phyloP scores from a whole-genome alignment of 192 early-diverging fungal species.

The Coemansia biformis region DNA sequence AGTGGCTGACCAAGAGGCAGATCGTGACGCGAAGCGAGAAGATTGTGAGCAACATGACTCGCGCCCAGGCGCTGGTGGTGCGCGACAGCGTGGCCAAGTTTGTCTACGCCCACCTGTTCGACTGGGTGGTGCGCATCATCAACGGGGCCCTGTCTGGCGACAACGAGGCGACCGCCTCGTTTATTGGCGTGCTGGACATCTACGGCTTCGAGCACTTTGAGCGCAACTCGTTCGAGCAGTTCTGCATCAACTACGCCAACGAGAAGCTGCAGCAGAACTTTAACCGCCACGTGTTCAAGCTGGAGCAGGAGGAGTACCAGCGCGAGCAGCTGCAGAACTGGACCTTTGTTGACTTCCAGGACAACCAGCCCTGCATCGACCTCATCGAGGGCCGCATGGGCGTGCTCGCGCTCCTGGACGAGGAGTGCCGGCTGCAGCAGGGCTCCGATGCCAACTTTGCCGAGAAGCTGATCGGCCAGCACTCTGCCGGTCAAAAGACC shows the following conservation, averaged over 20 bases:
- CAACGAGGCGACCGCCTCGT: conserved; percentile 47
- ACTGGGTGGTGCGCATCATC: conserved; percentile 90
- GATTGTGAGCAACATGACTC: conserved; percentile 75
- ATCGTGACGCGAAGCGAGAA: conserved; percentile 87
- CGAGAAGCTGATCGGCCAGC: conserved; percentile 85
- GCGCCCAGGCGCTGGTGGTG: conserved; percentile 67
- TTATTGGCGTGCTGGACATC: conserved; percentile 99
- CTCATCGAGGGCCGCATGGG: conserved; percentile 95
- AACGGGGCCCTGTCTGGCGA: conserved; percentile 67
- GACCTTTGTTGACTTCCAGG: conserved; percentile 98
- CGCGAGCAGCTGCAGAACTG: conserved; percentile 88
- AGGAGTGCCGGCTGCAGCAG: conserved; percentile 82
- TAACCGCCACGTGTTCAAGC: conserved; percentile 97
- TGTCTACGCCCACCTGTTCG: conserved; percentile 92
- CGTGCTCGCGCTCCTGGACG: conserved; percentile 92
- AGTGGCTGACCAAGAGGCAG: conserved; percentile 94
- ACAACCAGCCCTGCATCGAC: conserved; percentile 98
- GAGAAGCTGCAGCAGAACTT: conserved; percentile 99
- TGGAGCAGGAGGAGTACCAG: conserved; percentile 98
- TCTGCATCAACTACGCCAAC: conserved; percentile 96
- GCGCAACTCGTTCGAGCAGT: conserved; percentile 99
- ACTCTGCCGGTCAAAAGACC: conserved; percentile 27
- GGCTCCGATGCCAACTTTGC: conserved; percentile 81
- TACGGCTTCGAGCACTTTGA: conserved; percentile 99
- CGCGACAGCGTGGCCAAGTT: conserved; percentile 96